Percentiles rank a stretch among this genome's conserved stretches.
Evolutionary conservation across 352 stramenopile genomes (phyloP).

Genomic region (Thalassiosira exigua): DNA sequence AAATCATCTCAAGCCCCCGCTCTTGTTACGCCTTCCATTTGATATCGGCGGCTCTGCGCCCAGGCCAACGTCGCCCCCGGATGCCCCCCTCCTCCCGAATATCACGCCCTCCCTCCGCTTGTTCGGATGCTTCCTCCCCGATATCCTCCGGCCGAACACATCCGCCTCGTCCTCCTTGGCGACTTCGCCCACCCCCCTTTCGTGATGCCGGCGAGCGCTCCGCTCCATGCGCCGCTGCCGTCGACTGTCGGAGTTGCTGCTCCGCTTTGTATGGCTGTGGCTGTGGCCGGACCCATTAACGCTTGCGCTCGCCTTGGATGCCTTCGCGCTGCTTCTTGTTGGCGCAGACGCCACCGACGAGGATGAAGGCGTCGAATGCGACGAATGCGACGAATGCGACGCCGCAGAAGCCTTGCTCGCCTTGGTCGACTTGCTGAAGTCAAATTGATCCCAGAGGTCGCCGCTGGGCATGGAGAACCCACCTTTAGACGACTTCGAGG

Average conservation of each 20-base stretch:
- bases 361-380: background rate
- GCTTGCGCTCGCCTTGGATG: background rate
- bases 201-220: background rate
- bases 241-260: background rate
- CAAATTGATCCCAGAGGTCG: conserved; percentile 19
- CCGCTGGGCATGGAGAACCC: conserved; percentile 25
- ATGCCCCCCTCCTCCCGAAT: too few relatives aligned
- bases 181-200: too few relatives aligned
- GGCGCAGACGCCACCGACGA: background rate
- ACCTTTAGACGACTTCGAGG: conserved; percentile 20
- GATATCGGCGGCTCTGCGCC: too few relatives aligned
- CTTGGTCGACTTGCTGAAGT: conserved; percentile 9
- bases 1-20: too few relatives aligned
- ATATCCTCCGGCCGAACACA: conserved; percentile 34
- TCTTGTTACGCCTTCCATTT: too few relatives aligned
- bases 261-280: background rate
- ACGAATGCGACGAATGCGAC: background rate
- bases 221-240: background rate
- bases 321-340: background rate
- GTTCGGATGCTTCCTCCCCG: too few relatives aligned
- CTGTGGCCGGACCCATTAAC: background rate
- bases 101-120: too few relatives aligned
- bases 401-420: background rate
- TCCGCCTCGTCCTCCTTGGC: conserved; percentile 10
- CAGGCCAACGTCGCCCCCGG: too few relatives aligned